Evolutionary conservation across 2,329 filamentous ascomycete genomes (phyloP).

Genomic region (Ceratocystis variospora): DNA sequence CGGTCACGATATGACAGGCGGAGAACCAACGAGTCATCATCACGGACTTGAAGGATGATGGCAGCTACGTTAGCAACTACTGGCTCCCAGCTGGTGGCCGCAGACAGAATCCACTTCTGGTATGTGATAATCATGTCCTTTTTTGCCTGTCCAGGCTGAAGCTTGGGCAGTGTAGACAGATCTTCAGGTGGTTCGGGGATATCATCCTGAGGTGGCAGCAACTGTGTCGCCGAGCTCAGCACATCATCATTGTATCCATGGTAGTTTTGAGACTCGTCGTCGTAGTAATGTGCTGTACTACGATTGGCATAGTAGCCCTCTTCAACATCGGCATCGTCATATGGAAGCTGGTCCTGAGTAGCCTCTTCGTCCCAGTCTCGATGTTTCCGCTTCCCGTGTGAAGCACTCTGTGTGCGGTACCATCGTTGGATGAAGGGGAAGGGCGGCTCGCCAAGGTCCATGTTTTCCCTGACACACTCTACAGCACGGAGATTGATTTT

Average conservation of each 20-base stretch:
- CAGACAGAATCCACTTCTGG: constrained; percentile 48
- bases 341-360: constrained; percentile 25
- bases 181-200: constrained; percentile 49
- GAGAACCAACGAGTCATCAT: constrained; percentile 42
- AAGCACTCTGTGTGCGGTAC: constrained; percentile 55
- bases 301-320: background rate
- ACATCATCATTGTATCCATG: background rate
- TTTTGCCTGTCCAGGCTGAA: constrained; percentile 37
- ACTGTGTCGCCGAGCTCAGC: background rate
- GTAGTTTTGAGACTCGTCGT: constrained; percentile 25
- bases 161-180: constrained; percentile 35
- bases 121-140: constrained; percentile 54
- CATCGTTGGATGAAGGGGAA: constrained; percentile 85
- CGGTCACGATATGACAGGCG: constrained; percentile 57
- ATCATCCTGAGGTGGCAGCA: constrained; percentile 32
- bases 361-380: constrained; percentile 31
- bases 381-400: constrained; percentile 35
- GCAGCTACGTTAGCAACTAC: constrained; percentile 51
- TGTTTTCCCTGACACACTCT: constrained; percentile 62
- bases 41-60: constrained; percentile 42
- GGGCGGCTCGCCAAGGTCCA: constrained; percentile 60
- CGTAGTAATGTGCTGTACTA: background rate
- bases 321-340: constrained; percentile 17
- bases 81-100: constrained; percentile 52
- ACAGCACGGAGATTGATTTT: constrained; percentile 66